A percentile compares a stretch with the other conserved stretches of the same genome.
Evolutionary conservation across 208 protist species (phyloP).

Genomic region (Angomonas desouzai): DNA sequence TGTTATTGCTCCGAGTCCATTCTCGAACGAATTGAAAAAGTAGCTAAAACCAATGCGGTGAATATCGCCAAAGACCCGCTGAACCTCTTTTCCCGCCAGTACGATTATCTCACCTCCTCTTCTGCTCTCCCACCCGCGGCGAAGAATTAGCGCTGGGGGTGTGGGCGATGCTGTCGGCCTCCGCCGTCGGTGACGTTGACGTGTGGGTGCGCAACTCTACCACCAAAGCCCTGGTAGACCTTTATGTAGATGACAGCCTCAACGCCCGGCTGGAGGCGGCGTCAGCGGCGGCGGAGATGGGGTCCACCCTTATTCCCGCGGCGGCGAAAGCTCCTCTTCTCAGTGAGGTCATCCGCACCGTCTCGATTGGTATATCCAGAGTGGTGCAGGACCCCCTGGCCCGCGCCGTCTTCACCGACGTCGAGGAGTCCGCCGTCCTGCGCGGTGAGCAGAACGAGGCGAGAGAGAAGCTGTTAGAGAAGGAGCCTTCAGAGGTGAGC

Average conservation of each 20-base stretch:
- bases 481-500: conserved; percentile 16
- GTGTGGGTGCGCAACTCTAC: conserved; percentile 66
- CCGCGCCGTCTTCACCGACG: conserved; percentile 68
- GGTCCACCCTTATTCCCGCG: conserved; percentile 49
- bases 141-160: conserved; percentile 52
- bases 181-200: conserved; percentile 53
- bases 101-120: conserved; percentile 48
- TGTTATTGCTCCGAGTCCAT: conserved; percentile 52
- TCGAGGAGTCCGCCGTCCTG: conserved; percentile 19
- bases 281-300: conserved; percentile 20
- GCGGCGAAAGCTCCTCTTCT: conserved; percentile 67
- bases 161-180: conserved; percentile 72
- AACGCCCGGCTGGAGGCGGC: conserved; percentile 27
- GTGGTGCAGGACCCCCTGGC: conserved; percentile 60
- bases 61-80: conserved; percentile 52
- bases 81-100: conserved; percentile 52
- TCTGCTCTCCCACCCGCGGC: conserved; percentile 40
- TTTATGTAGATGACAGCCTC: conserved; percentile 26
- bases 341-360: conserved; percentile 78
- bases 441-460: conserved; percentile 15
- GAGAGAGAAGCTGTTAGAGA: neutral
- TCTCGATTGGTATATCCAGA: conserved; percentile 44
- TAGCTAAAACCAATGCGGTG: conserved; percentile 25
- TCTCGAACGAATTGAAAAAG: conserved; percentile 35
- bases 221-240: conserved; percentile 26